These are phyloP conservation scores for Linnemannia schmuckeri DNA, from an alignment of 192 early-diverging fungal genomes.

Conservation along the genomic window DNA sequence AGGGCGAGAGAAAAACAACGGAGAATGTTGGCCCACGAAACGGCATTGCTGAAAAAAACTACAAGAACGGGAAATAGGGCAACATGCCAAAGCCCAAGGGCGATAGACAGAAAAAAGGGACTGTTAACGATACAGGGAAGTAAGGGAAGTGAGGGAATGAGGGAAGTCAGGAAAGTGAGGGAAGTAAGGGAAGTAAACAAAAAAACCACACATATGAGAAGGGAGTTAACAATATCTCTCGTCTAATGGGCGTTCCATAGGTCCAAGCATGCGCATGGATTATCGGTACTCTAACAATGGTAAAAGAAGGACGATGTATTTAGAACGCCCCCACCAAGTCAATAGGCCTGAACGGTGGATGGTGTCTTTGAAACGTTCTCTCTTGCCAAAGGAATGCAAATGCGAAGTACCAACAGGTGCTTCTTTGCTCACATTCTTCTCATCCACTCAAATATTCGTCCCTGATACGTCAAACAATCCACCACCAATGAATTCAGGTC, in stretches of 20 bases:
- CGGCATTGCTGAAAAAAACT: not conserved
- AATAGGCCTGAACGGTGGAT: not conserved
- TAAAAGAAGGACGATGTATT: not conserved
- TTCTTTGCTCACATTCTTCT: not conserved
- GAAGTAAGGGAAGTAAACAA: not conserved
- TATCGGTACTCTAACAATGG: not conserved
- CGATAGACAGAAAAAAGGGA: not conserved
- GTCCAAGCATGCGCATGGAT: slow-evolving; percentile 5
- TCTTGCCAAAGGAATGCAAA: not conserved
- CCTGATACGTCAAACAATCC: not conserved
- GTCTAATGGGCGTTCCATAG: not conserved
- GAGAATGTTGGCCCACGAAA: not conserved
- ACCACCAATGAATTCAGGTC: not conserved
- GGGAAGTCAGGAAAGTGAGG: not conserved
- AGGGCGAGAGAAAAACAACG: not conserved
- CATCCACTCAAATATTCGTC: not conserved
- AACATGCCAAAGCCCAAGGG: not conserved
- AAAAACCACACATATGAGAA: not conserved
- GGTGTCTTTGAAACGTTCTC: not conserved
- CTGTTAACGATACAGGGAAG: too few relatives aligned
- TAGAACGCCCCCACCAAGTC: not conserved
- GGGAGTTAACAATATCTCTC: not conserved
- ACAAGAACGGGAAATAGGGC: not conserved
- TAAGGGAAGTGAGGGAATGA: not conserved
- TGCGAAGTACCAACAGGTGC: not conserved